Base-by-base conservation (phyloP, 2,329 filamentous ascomycete genomes). In the Penicillium sp. region DNA sequence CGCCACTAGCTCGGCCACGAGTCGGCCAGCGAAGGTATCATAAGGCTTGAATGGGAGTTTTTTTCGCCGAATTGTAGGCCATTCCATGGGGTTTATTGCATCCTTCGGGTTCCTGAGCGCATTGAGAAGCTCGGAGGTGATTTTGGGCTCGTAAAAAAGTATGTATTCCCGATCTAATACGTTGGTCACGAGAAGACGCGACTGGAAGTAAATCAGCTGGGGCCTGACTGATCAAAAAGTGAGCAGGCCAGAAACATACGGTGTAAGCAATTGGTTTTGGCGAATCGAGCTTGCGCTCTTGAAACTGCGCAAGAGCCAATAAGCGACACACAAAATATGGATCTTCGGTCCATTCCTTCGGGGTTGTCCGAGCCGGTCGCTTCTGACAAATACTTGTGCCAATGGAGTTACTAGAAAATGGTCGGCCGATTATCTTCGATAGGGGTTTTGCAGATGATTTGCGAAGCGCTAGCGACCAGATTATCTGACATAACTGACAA, bases 281-380 rank as follows among this genome's bases (percentile, higher is more conserved):
- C 1, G 2, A 8, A 11, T 35, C 12, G 26, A 52, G 26, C 5
- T 15, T n/a, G 22, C 35, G 53, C 40, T 57, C 45, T 31, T 61
- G 49, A n/a, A 56, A 31, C 42, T 63, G 60, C 14, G 56, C 58
- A 23, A 63, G 52, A 35, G 58, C 52, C 22, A 63, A 44, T 15
- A 63, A 49, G 31, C 48, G 37, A 49, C 58, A 59, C 22, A 61
- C 2, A 18, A 59, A 59, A 49, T 63, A 61, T 12, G 58, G 56
- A 49, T 61, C 58, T 29, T 54, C 37, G 8, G 29, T 53, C 60
- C 58, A 61, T 40, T 58, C 45, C 7, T 46, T 46, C 12, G 54
- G 55, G 14, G 51, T 57, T n/a, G 41, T 55, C 26, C 8, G 26
- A 27, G 26, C 26, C 8, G 8, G 26, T 27, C 26, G 26, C 26